Percentiles rank a stretch among this genome's conserved stretches.
Conservation (phyloP, 495 filamentous ascomycete species). For the Xanthoparmelia taractica region DNA sequence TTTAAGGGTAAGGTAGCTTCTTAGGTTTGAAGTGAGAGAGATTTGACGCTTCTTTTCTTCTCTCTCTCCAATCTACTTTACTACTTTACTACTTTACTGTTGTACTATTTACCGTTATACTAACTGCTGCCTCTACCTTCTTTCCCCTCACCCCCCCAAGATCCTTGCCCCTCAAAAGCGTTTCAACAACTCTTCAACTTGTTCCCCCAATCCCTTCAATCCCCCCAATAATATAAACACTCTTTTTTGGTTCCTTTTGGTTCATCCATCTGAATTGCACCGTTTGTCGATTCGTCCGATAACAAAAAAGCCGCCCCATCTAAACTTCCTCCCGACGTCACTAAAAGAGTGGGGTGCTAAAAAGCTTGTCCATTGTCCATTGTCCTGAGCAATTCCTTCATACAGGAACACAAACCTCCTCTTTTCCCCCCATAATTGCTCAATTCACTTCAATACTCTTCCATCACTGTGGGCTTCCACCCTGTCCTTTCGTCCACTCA, state of each 20-base stretch:
- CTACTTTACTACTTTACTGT: too few species aligned
- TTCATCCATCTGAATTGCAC: not conserved
- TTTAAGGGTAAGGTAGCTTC: too few species aligned
- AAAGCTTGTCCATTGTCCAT: slow-evolving; percentile 10
- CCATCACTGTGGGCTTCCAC: not conserved
- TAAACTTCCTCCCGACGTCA: not conserved
- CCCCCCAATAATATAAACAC: too few species aligned
- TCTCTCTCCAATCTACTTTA: not conserved
- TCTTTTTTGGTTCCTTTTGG: not conserved
- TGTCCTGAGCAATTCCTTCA: not conserved
- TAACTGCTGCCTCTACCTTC: not conserved
- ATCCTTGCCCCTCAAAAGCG: not conserved
- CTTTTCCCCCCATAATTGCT: not conserved
- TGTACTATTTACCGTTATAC: too few species aligned
- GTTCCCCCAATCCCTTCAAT: too few species aligned
- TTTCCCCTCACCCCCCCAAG: not conserved
- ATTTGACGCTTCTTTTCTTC: not conserved
- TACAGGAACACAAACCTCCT: slow-evolving; percentile 2
- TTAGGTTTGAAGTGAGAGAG: too few species aligned
- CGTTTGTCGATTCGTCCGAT: not conserved
- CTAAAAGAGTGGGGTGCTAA: slow-evolving; percentile 5
- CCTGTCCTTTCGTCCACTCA: not conserved
- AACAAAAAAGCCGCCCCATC: too few species aligned
- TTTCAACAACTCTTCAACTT: not conserved
- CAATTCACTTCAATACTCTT: slow-evolving; percentile 8